Percentiles rank a stretch among this genome's conserved stretches.
Conservation (phyloP, 129 eudicot genomes). For the Scalesia atractyloides region DNA sequence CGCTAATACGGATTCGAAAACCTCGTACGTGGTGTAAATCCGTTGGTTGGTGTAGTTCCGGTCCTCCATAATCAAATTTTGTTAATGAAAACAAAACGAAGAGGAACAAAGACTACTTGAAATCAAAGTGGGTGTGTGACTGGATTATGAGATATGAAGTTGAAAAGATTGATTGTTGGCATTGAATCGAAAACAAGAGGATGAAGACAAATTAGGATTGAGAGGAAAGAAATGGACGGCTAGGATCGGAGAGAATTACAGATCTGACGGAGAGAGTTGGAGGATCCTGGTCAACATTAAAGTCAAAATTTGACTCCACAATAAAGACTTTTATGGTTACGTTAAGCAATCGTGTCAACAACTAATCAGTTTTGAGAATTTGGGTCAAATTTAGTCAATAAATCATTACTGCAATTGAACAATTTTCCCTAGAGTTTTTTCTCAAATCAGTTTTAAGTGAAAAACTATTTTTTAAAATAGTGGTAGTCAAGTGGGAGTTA, state of each 20-base stretch:
- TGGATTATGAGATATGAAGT: not conserved
- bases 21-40: slow-evolving; percentile 41
- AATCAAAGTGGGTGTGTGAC: not conserved
- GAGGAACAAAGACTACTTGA: too few relatives aligned
- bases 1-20: slow-evolving; percentile 61
- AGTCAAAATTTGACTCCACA: too few relatives aligned
- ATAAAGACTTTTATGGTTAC: too few relatives aligned
- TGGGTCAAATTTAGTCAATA: too few relatives aligned
- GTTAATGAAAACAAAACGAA: not conserved
- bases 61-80: slow-evolving; percentile 14
- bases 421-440: too few relatives aligned
- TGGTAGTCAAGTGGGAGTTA: too few relatives aligned
- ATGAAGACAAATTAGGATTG: slow-evolving; percentile 14
- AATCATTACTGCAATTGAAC: too few relatives aligned
- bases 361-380: too few relatives aligned
- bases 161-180: slow-evolving; percentile 15
- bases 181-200: slow-evolving; percentile 18
- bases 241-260: slow-evolving; percentile 17
- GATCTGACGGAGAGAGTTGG: slow-evolving; percentile 38
- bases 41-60: slow-evolving; percentile 19
- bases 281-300: not conserved
- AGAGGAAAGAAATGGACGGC: slow-evolving; percentile 29
- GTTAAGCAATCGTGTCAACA: too few relatives aligned
- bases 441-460: too few relatives aligned
- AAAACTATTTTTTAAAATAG: too few relatives aligned